These are phyloP conservation scores for Candida sonorensis DNA, from an alignment of 805 yeast species.

Conservation along the genomic window DNA sequence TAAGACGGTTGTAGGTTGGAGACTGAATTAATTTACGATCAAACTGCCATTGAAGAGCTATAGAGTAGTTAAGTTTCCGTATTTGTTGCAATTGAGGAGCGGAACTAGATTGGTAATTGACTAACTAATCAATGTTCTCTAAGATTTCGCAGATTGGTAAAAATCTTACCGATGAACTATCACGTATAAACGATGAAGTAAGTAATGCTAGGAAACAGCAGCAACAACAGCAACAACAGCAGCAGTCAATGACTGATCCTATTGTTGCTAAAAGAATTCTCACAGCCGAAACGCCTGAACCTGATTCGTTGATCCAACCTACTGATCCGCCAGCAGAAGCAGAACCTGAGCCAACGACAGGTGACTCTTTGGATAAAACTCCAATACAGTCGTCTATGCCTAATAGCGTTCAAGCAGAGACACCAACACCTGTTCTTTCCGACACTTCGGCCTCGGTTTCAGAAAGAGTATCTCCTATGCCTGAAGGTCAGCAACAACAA, in stretches of 20 bases:
- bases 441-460: background rate
- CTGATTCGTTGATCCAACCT: constrained; percentile 39
- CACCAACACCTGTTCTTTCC: background rate
- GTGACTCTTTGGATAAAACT: no score
- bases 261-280: constrained; percentile 28
- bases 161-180: constrained; percentile 54
- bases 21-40: no score
- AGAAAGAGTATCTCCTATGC: background rate
- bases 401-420: no score
- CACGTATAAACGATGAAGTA: constrained; percentile 28
- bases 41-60: no score
- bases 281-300: constrained; percentile 40
- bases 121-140: constrained; percentile 36
- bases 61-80: no score
- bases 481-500: constrained; percentile 11
- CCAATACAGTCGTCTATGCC: no score
- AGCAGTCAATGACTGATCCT: constrained; percentile 16
- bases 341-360: constrained; percentile 1
- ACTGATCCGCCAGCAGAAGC: constrained; percentile 24
- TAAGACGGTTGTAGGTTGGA: no score
- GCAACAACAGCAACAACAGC: constrained; percentile 9
- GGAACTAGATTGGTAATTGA: no score
- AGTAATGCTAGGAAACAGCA: constrained; percentile 13
- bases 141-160: constrained; percentile 57
- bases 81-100: no score